phyloP scores from a whole-genome alignment of 2,329 filamentous ascomycete species.

The Clonostachys sp. region DNA sequence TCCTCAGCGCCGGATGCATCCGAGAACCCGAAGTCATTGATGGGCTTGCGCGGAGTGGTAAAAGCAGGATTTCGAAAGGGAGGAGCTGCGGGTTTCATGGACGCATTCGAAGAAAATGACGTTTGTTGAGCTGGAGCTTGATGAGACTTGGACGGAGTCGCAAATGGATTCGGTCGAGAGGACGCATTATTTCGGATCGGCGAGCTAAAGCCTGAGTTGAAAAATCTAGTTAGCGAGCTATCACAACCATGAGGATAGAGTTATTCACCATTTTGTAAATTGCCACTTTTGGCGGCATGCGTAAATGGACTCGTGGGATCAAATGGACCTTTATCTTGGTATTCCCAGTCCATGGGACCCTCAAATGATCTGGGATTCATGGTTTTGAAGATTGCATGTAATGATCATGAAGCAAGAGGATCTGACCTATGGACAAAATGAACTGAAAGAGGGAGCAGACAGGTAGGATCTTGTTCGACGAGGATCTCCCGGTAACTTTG shows the following conservation, averaged over 20 bases:
- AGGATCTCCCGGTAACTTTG: too few species aligned
- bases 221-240: conserved; percentile 9
- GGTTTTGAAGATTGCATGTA: background rate
- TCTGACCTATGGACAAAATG: too few species aligned
- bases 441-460: too few species aligned
- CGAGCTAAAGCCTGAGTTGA: conserved; percentile 26
- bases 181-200: conserved; percentile 23
- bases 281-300: conserved; percentile 37
- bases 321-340: conserved; percentile 50
- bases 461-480: too few species aligned
- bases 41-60: conserved; percentile 55
- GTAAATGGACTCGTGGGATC: conserved; percentile 60
- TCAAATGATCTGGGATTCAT: conserved; percentile 55
- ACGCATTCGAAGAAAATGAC: conserved; percentile 31
- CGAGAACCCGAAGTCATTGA: conserved; percentile 47
- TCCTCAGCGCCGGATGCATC: conserved; percentile 55
- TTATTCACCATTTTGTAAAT: conserved; percentile 32
- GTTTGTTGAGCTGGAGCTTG: conserved; percentile 25
- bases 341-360: conserved; percentile 65
- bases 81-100: conserved; percentile 35
- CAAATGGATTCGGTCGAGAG: conserved; percentile 21
- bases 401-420: too few species aligned
- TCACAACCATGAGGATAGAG: background rate
- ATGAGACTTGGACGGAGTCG: conserved; percentile 34
- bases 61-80: conserved; percentile 61